Conservation (phyloP, 345 rosid species). For the Boechera stricta region DNA sequence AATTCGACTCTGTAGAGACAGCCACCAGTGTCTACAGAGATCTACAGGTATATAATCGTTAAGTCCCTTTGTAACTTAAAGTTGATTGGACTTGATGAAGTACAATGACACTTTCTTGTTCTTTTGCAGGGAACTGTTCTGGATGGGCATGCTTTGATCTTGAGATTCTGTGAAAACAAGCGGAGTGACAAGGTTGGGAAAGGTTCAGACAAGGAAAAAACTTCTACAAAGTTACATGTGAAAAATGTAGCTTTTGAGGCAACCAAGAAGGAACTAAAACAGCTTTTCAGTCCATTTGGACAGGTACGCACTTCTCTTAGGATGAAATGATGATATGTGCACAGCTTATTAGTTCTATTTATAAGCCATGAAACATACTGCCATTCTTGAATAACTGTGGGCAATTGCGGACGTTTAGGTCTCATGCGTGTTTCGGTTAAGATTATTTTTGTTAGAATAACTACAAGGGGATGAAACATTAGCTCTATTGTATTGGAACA, state of each 20-base stretch:
- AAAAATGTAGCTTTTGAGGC: constrained; percentile 97
- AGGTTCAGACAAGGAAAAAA: constrained; percentile 63
- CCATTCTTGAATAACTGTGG: not conserved
- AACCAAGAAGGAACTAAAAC: constrained; percentile 85
- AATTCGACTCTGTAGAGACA: constrained; percentile 83
- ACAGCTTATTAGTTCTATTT: not conserved
- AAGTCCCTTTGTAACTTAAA: constrained; percentile 11
- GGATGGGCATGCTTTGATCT: constrained; percentile 91
- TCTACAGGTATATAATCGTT: constrained; percentile 64
- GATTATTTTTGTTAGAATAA: not conserved
- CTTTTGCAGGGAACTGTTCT: constrained; percentile 73
- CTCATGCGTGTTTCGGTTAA: not conserved
- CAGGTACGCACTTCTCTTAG: constrained; percentile 57
- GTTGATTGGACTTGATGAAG: constrained; percentile 14
- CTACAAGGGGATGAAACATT: not conserved
- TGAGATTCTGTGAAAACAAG: constrained; percentile 82
- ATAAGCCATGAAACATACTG: not conserved
- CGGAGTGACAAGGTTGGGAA: constrained; percentile 61
- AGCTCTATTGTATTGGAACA: not conserved
- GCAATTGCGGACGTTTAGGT: constrained; percentile 16
- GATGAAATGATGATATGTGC: not conserved
- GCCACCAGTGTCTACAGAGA: constrained; percentile 68
- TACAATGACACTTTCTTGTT: constrained; percentile 8
- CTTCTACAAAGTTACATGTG: constrained; percentile 80
- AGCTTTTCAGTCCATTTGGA: constrained; percentile 92